Evolutionary conservation across 2,329 filamentous ascomycete species (phyloP).

Genomic region (Colletotrichum sp.): DNA sequence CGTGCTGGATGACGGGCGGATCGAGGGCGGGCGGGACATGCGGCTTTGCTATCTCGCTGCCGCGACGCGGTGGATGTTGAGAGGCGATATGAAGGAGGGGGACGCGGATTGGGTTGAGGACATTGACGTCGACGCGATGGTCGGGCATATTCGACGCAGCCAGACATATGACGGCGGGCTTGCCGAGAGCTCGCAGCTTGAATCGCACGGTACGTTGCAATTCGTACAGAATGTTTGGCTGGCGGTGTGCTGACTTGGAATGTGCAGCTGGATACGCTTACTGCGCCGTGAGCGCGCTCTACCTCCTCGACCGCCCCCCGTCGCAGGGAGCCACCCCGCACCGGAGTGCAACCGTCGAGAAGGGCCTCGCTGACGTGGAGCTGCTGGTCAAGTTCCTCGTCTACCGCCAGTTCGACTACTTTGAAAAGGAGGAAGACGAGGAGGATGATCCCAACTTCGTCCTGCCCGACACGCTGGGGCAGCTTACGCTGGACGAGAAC

Average conservation of each 20-base stretch:
- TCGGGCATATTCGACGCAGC: constrained; percentile 72
- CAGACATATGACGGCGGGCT: constrained; percentile 86
- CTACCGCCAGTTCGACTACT: constrained; percentile 67
- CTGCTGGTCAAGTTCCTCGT: constrained; percentile 61
- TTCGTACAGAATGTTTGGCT: neutral
- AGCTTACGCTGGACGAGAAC: constrained; percentile 34
- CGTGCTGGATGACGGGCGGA: constrained; percentile 58
- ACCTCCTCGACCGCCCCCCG: constrained; percentile 71
- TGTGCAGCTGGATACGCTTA: constrained; percentile 85
- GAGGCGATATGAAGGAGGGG: constrained; percentile 60
- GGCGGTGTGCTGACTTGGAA: neutral
- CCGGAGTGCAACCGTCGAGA: constrained; percentile 34
- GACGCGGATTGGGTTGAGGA: constrained; percentile 67
- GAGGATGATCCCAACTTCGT: constrained; percentile 32
- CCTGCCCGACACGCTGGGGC: constrained; percentile 35
- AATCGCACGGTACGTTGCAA: constrained; percentile 74
- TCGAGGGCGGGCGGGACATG: constrained; percentile 85
- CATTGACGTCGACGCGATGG: constrained; percentile 74
- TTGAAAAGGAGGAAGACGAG: constrained; percentile 50
- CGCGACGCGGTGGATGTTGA: constrained; percentile 81
- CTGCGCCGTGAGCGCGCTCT: constrained; percentile 81
- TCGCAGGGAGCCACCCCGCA: constrained; percentile 36
- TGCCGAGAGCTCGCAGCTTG: constrained; percentile 72
- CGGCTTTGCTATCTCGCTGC: constrained; percentile 87
- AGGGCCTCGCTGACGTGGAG: constrained; percentile 37